phyloP scores from a whole-genome alignment of 108 stramenopile genomes.

The Chaetoceros muelleri region DNA sequence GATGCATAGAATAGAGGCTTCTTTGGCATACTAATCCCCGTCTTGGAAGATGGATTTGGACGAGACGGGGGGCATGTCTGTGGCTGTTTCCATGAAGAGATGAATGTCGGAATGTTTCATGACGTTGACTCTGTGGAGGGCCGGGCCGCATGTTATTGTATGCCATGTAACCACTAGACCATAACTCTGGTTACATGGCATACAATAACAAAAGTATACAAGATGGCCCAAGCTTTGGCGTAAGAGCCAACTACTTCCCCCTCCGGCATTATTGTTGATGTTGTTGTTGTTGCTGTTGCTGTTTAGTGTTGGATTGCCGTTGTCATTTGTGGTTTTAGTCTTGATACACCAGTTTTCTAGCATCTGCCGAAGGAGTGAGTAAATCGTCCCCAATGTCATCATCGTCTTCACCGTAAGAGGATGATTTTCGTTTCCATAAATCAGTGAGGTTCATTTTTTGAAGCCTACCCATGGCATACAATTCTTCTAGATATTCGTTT shows the following conservation, averaged over 20 bases:
- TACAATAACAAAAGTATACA: conserved; percentile 46
- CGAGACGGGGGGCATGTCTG: conserved; percentile 66
- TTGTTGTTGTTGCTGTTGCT: conserved; percentile 8
- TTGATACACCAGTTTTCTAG: conserved; percentile 45
- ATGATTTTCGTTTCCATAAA: conserved; percentile 74
- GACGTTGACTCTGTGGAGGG: conserved; percentile 68
- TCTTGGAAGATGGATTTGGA: conserved; percentile 27
- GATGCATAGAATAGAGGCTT: no score
- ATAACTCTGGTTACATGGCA: conserved; percentile 82
- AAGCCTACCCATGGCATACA: conserved; percentile 46
- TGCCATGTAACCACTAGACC: no score
- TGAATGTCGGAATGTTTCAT: conserved; percentile 78
- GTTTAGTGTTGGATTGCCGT: conserved; percentile 7
- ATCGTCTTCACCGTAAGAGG: conserved; percentile 26
- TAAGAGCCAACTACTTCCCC: conserved; percentile 72
- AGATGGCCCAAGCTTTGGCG: conserved; percentile 59
- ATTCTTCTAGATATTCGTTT: conserved; percentile 73
- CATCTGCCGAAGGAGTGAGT: conserved; percentile 48
- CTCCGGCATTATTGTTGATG: conserved; percentile 19
- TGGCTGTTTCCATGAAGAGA: conserved; percentile 51
- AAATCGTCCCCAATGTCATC: conserved; percentile 59
- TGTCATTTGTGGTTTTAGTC: conserved; percentile 17
- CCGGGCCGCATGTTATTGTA: no score
- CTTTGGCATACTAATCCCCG: no score
- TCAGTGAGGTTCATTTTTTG: conserved; percentile 72